Evolutionary conservation across 768 basidiomycete genomes (phyloP).

Genomic region (Gloeostereum incarnatum): DNA sequence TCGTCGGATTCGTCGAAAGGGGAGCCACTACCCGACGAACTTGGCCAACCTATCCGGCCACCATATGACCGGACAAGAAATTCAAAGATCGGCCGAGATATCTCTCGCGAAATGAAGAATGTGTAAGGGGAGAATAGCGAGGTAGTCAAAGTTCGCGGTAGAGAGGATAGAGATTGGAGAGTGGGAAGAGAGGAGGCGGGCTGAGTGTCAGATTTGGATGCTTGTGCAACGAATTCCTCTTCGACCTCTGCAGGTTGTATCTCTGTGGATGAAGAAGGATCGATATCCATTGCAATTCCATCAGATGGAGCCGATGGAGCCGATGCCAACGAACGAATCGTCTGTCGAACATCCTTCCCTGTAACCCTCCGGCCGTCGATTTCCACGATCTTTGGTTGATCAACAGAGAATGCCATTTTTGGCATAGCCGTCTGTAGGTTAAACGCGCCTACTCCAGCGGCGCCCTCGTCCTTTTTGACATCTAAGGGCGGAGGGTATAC

Average conservation of each 20-base stretch:
- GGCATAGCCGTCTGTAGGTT: slow-evolving; percentile 47
- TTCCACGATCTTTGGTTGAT: slow-evolving; percentile 39
- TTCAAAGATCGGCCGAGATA: slow-evolving; percentile 86
- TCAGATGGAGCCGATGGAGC: too few species aligned
- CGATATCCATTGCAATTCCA: slow-evolving; percentile 23
- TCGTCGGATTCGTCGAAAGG: slow-evolving; percentile 70
- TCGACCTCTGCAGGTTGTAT: slow-evolving; percentile 25
- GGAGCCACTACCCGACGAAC: slow-evolving; percentile 74
- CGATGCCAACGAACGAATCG: slow-evolving; percentile 45
- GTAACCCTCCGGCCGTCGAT: slow-evolving; percentile 34
- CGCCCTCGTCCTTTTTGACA: slow-evolving; percentile 68
- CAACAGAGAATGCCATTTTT: slow-evolving; percentile 22
- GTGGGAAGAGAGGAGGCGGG: slow-evolving; percentile 50
- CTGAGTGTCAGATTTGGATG: slow-evolving; percentile 41
- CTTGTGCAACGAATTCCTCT: slow-evolving; percentile 64
- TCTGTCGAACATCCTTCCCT: slow-evolving; percentile 47
- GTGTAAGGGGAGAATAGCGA: slow-evolving; percentile 77
- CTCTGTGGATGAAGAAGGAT: slow-evolving; percentile 25
- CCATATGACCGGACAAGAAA: slow-evolving; percentile 90
- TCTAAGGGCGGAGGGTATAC: slow-evolving; percentile 96
- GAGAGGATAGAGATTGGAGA: slow-evolving; percentile 51
- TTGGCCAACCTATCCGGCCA: slow-evolving; percentile 85
- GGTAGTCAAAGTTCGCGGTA: slow-evolving; percentile 47
- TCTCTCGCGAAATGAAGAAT: slow-evolving; percentile 92
- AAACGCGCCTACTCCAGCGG: slow-evolving; percentile 86